Conservation (phyloP, 345 rosid species). For the Conringia planisiliqua region DNA sequence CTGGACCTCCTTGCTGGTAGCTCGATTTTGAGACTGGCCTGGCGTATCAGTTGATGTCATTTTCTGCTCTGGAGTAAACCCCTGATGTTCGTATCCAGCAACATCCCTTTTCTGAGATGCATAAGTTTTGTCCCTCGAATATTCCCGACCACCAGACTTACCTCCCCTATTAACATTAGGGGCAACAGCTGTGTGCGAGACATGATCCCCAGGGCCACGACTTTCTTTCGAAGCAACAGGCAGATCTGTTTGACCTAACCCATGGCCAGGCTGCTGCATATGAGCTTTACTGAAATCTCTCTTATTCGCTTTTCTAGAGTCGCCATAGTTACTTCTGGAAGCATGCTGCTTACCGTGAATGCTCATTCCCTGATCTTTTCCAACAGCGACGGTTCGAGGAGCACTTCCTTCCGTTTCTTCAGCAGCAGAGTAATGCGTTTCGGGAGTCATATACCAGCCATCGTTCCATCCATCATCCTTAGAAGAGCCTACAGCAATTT, state of each 20-base stretch:
- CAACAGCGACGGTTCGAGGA: conserved; percentile 32
- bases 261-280: conserved; percentile 41
- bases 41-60: conserved; percentile 36
- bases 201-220: conserved; percentile 53
- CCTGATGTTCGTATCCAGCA: conserved; percentile 36
- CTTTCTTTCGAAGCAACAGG: conserved; percentile 55
- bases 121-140: conserved; percentile 37
- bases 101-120: conserved; percentile 48
- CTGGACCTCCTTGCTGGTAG: conserved; percentile 39
- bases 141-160: conserved; percentile 41
- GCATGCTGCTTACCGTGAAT: conserved; percentile 54
- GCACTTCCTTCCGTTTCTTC: conserved; percentile 36
- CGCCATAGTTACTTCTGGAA: conserved; percentile 45
- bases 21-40: conserved; percentile 37
- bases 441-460: conserved; percentile 55
- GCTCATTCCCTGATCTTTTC: conserved; percentile 50
- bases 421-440: conserved; percentile 36
- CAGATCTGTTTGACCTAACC: conserved; percentile 41
- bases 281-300: conserved; percentile 40
- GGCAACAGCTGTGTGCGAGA: conserved; percentile 40
- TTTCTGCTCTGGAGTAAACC: conserved; percentile 50
- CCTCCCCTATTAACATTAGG: conserved; percentile 38
- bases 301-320: conserved; percentile 47
- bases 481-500: conserved; percentile 34
- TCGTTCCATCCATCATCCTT: conserved; percentile 58